Evolutionary conservation across 2,329 filamentous ascomycete species (phyloP), one percentile per base, ranked within the genome.

Genomic region (Ascochyta fabae): DNA sequence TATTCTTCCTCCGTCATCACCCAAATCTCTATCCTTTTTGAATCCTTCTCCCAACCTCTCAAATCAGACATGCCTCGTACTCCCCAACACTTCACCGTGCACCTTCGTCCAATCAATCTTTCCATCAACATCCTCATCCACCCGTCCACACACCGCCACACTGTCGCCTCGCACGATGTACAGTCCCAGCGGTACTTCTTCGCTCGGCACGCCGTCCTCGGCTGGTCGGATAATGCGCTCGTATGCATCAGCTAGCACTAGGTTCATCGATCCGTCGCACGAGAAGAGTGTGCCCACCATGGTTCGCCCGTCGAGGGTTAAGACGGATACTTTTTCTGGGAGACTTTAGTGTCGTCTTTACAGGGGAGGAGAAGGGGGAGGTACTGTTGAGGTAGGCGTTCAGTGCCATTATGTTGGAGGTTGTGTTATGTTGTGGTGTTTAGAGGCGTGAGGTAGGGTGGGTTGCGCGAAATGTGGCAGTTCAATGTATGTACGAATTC

Each of bases 111-210:
- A 99, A 78, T 97, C 88, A 72, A 99, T 98, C 67, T 89, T 92
- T 35, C 83, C 84, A 78, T 99, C 95, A 56, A 98, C 80, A 66
- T 90, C 84, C 77, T 96, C 93, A 75, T 99, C 92, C 29, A 99
- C 88, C 53, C 96, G 81, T 2, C 95, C 95, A 54, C 95, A 90
- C 15, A 96, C 83, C 59, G 92, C 93, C 43, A 99, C 94, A 71
- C 96, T 97, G 75, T 99, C 95, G 48, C 95, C 95, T 57, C 95
- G 86, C 53, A 99, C 90, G 54, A 99, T 84, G 75, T 97, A 98
- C 6, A 98, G 79, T 1, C 95, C 95, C 59, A 97, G 86, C 4
- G 89, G 87, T 16, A 95, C 88, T 72, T 95, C 87, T 55, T 88
- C 86, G 39, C 90, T 96, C 0, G 88, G 85, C 66, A 96, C 91